Evolutionary conservation across 352 stramenopile species (phyloP).

Genomic region (Thalassiosira exigua): DNA sequence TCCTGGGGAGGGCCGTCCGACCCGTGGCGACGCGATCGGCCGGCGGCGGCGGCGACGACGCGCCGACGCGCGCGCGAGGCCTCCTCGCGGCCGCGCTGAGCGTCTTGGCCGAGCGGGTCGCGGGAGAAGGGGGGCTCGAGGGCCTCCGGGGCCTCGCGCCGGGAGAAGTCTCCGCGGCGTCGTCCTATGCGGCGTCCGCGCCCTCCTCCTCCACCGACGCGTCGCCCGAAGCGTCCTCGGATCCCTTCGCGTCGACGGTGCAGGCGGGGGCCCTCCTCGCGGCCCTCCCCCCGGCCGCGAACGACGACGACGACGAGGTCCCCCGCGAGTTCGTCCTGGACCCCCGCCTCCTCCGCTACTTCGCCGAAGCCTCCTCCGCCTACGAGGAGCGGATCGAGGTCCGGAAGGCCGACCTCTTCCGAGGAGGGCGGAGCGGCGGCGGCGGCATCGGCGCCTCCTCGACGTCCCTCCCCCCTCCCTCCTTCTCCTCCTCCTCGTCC

Average conservation of each 20-base stretch:
- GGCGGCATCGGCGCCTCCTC: conserved; percentile 29
- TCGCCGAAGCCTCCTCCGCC: conserved; percentile 70
- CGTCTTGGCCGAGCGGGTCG: conserved; percentile 48
- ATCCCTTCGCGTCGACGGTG: conserved; percentile 29
- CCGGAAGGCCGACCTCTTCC: conserved; percentile 66
- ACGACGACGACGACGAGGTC: not conserved
- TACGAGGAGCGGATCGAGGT: conserved; percentile 83
- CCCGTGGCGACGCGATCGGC: too few relatives aligned
- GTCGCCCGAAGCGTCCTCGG: conserved; percentile 5
- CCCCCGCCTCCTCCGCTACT: conserved; percentile 64
- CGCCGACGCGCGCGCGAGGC: conserved; percentile 28
- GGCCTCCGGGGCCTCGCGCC: conserved; percentile 1
- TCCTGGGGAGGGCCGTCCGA: conserved; percentile 68
- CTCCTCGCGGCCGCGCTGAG: conserved; percentile 72
- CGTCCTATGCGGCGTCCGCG: too few relatives aligned
- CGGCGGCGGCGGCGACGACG: not conserved
- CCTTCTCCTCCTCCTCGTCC: not conserved
- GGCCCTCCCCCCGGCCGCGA: conserved; percentile 18
- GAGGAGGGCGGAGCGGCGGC: conserved; percentile 16
- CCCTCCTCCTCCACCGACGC: not conserved
- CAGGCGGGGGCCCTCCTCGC: conserved; percentile 68
- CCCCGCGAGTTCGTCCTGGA: conserved; percentile 54
- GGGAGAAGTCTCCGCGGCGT: not conserved
- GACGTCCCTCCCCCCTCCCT: not conserved
- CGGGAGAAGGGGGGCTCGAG: conserved; percentile 47